A percentile compares a stretch with the other conserved stretches of the same genome.
Conservation (phyloP, 495 filamentous ascomycete genomes). For the Penicillium daleae region DNA sequence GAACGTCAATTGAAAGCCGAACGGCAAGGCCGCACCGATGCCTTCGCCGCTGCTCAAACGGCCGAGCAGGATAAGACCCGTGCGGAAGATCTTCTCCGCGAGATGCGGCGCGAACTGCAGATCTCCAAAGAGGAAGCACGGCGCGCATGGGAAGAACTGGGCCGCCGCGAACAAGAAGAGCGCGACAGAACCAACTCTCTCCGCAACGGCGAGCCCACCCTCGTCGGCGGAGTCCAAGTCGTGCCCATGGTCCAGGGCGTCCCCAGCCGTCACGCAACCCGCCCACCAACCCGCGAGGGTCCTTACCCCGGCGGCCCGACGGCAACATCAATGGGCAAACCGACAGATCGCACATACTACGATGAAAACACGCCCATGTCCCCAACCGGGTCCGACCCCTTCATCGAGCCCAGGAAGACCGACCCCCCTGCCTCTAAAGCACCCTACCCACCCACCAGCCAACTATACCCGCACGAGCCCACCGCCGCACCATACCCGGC, state of each 20-base stretch:
- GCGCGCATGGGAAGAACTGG: conserved; percentile 95
- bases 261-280: conserved; percentile 65
- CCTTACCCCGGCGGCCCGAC: conserved; percentile 40
- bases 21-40: conserved; percentile 67
- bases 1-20: conserved; percentile 75
- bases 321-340: conserved; percentile 31
- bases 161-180: conserved; percentile 91
- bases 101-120: conserved; percentile 87
- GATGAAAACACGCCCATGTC: conserved; percentile 45
- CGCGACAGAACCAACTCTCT: conserved; percentile 86
- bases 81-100: conserved; percentile 73
- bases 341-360: conserved; percentile 46
- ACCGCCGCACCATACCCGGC: conserved; percentile 40
- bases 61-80: conserved; percentile 68
- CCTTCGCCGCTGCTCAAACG: conserved; percentile 62
- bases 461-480: conserved; percentile 52
- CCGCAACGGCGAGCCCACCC: conserved; percentile 82
- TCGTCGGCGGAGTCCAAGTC: conserved; percentile 95
- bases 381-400: conserved; percentile 64
- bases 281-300: conserved; percentile 52
- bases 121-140: conserved; percentile 97
- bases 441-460: conserved; percentile 29
- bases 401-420: conserved; percentile 43
- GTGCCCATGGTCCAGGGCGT: conserved; percentile 87
- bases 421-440: conserved; percentile 31